Conservation (phyloP, 2,329 filamentous ascomycete genomes). For the Ophiosphaerella korrae region DNA sequence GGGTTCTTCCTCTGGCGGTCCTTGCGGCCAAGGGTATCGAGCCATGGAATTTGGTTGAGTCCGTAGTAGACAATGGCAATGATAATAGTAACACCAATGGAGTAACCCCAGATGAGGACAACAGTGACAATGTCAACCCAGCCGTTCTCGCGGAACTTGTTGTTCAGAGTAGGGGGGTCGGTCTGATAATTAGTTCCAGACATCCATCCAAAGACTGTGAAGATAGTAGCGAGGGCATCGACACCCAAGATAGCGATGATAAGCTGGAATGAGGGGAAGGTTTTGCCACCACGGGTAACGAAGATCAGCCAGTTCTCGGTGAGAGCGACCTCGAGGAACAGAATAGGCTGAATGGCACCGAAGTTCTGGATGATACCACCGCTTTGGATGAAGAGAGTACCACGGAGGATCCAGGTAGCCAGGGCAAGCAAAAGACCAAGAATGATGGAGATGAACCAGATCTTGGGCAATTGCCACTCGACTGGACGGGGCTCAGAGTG, state of each 20-base stretch:
- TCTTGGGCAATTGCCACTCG: slow-evolving; percentile 82
- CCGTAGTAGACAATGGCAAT: slow-evolving; percentile 69
- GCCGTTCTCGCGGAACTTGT: slow-evolving; percentile 53
- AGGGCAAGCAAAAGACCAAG: slow-evolving; percentile 71
- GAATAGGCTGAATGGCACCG: slow-evolving; percentile 73
- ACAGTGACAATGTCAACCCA: slow-evolving; percentile 68
- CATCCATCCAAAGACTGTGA: slow-evolving; percentile 77
- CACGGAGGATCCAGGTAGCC: slow-evolving; percentile 75
- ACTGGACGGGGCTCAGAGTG: slow-evolving; percentile 76
- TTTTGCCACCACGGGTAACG: slow-evolving; percentile 66
- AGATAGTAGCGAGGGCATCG: slow-evolving; percentile 73
- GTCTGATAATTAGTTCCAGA: slow-evolving; percentile 56
- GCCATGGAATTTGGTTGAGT: slow-evolving; percentile 63
- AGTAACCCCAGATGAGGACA: slow-evolving; percentile 68
- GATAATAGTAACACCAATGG: slow-evolving; percentile 69
- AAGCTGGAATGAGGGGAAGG: slow-evolving; percentile 76
- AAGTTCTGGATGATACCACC: slow-evolving; percentile 78
- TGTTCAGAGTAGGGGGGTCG: slow-evolving; percentile 49
- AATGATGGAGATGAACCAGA: slow-evolving; percentile 75
- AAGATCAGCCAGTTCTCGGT: slow-evolving; percentile 63
- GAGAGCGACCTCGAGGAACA: slow-evolving; percentile 59
- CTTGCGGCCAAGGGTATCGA: slow-evolving; percentile 68
- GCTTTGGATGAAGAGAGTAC: slow-evolving; percentile 68
- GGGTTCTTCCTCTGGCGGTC: slow-evolving; percentile 66
- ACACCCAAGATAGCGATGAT: slow-evolving; percentile 73